Evolutionary conservation across 2,329 filamentous ascomycete genomes (phyloP).

Genomic region (Emergomyces orientalis): DNA sequence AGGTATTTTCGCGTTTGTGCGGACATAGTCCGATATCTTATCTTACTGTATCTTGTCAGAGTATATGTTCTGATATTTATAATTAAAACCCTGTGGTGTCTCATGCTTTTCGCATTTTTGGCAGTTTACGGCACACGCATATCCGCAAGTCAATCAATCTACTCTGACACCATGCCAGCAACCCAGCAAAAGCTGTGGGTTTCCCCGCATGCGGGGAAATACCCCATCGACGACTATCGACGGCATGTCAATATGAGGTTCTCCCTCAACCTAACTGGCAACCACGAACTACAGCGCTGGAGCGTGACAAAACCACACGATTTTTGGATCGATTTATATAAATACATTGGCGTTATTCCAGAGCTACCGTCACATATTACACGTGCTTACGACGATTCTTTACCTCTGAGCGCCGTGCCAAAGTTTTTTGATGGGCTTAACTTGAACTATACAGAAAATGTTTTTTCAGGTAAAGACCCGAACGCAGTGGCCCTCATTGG

Average conservation of each 20-base stretch:
- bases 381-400: slow-evolving; percentile 30
- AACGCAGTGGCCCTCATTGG: slow-evolving; percentile 33
- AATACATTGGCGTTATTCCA: slow-evolving; percentile 30
- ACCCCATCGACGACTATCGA: slow-evolving; percentile 16
- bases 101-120: not conserved
- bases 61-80: not conserved
- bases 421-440: slow-evolving; percentile 31
- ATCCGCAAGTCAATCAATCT: not conserved
- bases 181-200: slow-evolving; percentile 11
- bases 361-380: slow-evolving; percentile 24
- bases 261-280: slow-evolving; percentile 13
- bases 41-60: not conserved
- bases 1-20: not conserved
- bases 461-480: slow-evolving; percentile 27
- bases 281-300: slow-evolving; percentile 35
- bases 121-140: not conserved
- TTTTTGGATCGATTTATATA: slow-evolving; percentile 38
- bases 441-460: slow-evolving; percentile 37
- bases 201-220: slow-evolving; percentile 12
- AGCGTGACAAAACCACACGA: slow-evolving; percentile 32
- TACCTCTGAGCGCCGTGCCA: slow-evolving; percentile 31
- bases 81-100: not conserved
- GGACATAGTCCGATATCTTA: not conserved
- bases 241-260: slow-evolving; percentile 15
- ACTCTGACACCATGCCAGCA: not conserved